A percentile compares a stretch with the other conserved stretches of the same genome.
phyloP scores from a whole-genome alignment of 2,329 filamentous ascomycete genomes.

The Colletotrichum kahawae region DNA sequence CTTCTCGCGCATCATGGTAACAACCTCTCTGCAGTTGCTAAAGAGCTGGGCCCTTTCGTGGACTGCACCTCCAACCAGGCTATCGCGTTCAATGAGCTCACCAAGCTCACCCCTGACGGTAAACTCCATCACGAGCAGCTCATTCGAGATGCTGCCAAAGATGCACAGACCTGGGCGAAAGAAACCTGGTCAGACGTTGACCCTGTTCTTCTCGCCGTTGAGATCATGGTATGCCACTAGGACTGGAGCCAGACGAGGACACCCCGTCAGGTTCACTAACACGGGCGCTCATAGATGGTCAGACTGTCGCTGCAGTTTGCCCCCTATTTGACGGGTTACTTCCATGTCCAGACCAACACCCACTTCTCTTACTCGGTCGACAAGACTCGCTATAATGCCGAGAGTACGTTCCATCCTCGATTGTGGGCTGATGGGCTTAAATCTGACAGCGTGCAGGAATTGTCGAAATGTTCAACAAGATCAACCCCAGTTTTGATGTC shows the following conservation, averaged over 20 bases:
- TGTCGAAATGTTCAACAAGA: conserved; percentile 47
- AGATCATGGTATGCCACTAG: conserved; percentile 52
- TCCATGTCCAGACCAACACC: conserved; percentile 67
- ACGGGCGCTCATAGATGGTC: conserved; percentile 50
- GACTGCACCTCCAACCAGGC: conserved; percentile 42
- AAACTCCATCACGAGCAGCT: conserved; percentile 32
- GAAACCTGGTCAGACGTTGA: conserved; percentile 26
- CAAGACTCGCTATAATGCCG: conserved; percentile 55
- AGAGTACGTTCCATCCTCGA: conserved; percentile 41
- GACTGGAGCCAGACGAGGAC: background rate
- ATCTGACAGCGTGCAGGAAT: conserved; percentile 46
- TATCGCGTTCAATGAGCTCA: conserved; percentile 38
- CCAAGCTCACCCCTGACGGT: conserved; percentile 24
- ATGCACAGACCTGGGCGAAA: conserved; percentile 25
- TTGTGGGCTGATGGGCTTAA: background rate
- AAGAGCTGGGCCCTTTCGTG: conserved; percentile 36
- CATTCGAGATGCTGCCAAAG: conserved; percentile 30
- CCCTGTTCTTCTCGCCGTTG: conserved; percentile 56
- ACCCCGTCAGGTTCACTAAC: background rate
- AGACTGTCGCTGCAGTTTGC: conserved; percentile 57
- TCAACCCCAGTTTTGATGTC: conserved; percentile 48
- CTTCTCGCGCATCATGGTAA: background rate
- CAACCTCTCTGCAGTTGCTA: conserved; percentile 31
- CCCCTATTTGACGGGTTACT: conserved; percentile 52
- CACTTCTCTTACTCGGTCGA: conserved; percentile 54